Base-by-base conservation (phyloP, 768 basidiomycete species). In the Lentinula edodes region DNA sequence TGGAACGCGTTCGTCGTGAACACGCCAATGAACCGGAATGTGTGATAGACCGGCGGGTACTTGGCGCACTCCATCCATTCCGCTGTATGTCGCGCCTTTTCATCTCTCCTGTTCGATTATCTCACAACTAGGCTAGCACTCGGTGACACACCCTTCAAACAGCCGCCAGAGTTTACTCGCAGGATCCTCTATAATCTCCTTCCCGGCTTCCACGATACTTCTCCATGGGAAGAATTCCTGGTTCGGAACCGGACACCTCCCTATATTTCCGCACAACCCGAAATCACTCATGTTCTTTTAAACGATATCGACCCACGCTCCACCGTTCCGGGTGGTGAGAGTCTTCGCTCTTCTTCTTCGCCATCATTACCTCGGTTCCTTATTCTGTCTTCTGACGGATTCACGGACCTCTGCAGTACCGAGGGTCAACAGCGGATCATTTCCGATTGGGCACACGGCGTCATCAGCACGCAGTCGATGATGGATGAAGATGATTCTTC, bases 11-110 rank as follows among this genome's bases (percentile, higher is more conserved):
- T 52, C 75, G 72, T 58, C 70, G 70, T 39, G 85, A 86, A 63
- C 90, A 92, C 68, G 87, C 89, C 46, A 83, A 79, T 51, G 90
- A 92, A 72, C 74, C 82, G 15, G 88, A 87, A 64, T 89, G 86
- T 64, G 77, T 90, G 46, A 66, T 84, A 52, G 83, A 89, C 63
- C 76, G 79, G 65, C 80, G 90, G 54, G 85, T 91, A 54, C 83
- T 91, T 56, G 90, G 90, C 60, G 88, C 88, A 60, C 82, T 92
- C 34, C 88, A 89, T 3, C 89, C 89, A 57, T 88, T 87, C 66
- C 81, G 90, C 73, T 88, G 90, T 90, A 69, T 67, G 84, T 65
- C 64, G 45, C 41, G 42, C 15, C 23, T 32, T 46, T 23, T 16
- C 16, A 56, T 57, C 43, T 59, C 56, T 36, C 55, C 20, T 58